Conservation (phyloP, 1,284 basidiomycete species). For the Apiotrichum gracile region DNA sequence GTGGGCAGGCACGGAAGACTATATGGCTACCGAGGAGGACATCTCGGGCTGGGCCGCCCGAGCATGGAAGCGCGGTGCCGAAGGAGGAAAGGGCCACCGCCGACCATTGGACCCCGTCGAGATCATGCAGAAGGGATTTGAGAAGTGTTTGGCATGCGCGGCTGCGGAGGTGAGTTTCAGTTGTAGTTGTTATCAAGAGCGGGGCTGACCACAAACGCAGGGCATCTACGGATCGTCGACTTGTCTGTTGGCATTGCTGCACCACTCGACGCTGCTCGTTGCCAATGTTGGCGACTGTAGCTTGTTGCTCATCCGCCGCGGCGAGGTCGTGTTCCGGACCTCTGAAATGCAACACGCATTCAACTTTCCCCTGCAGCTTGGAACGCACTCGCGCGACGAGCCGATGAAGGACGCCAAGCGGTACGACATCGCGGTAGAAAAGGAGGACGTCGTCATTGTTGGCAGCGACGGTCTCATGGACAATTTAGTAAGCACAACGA, state of each 20-base stretch:
- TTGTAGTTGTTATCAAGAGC: background rate
- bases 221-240: slow-evolving; percentile 55
- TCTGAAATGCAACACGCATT: slow-evolving; percentile 95
- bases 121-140: slow-evolving; percentile 55
- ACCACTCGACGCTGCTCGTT: slow-evolving; percentile 72
- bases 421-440: slow-evolving; percentile 67
- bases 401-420: slow-evolving; percentile 67
- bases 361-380: slow-evolving; percentile 77
- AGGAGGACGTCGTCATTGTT: slow-evolving; percentile 83
- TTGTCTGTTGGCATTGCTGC: slow-evolving; percentile 54
- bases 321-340: slow-evolving; percentile 75
- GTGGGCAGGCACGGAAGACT: slow-evolving; percentile 37
- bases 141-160: slow-evolving; percentile 51
- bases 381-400: slow-evolving; percentile 65
- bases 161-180: slow-evolving; percentile 41
- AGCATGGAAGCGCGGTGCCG: slow-evolving; percentile 15
- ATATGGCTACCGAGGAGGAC: slow-evolving; percentile 16
- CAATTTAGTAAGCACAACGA: slow-evolving; percentile 57
- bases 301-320: slow-evolving; percentile 73
- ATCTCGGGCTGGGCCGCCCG: slow-evolving; percentile 17
- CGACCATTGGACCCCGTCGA: slow-evolving; percentile 52
- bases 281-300: slow-evolving; percentile 92
- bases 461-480: slow-evolving; percentile 87
- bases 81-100: slow-evolving; percentile 2
- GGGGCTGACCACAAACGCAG: slow-evolving; percentile 21